Percentiles rank a stretch among this genome's conserved stretches.
Conservation (phyloP, 2,329 filamentous ascomycete species). For the Penicillium expansum region DNA sequence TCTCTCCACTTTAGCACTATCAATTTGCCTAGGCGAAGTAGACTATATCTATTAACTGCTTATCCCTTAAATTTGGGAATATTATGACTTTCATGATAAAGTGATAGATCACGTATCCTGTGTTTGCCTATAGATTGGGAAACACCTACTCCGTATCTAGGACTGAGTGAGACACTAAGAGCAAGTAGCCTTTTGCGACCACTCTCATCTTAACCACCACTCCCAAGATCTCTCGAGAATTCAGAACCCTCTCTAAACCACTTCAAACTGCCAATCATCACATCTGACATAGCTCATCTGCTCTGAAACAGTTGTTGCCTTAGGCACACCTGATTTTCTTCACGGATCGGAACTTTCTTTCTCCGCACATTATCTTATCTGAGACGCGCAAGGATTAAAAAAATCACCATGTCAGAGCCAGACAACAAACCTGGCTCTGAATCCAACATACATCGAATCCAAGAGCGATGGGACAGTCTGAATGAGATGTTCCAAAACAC, state of each 20-base stretch:
- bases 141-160: background rate
- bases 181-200: background rate
- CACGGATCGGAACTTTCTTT: conserved; percentile 2
- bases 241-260: background rate
- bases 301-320: background rate
- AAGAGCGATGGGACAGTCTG: conserved; percentile 3
- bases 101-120: background rate
- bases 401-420: conserved; percentile 5
- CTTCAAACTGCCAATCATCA: background rate
- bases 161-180: no score
- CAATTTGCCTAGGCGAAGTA: background rate
- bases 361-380: conserved; percentile 2
- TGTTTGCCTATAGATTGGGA: background rate
- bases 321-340: background rate
- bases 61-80: background rate
- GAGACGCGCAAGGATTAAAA: background rate
- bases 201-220: background rate
- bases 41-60: background rate
- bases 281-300: background rate
- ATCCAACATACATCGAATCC: background rate
- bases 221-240: background rate
- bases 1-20: background rate
- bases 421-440: background rate
- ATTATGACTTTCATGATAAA: background rate
- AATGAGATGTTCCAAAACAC: conserved; percentile 3